Conservation (phyloP, 208 protist genomes). For the Crithidia thermophila region DNA sequence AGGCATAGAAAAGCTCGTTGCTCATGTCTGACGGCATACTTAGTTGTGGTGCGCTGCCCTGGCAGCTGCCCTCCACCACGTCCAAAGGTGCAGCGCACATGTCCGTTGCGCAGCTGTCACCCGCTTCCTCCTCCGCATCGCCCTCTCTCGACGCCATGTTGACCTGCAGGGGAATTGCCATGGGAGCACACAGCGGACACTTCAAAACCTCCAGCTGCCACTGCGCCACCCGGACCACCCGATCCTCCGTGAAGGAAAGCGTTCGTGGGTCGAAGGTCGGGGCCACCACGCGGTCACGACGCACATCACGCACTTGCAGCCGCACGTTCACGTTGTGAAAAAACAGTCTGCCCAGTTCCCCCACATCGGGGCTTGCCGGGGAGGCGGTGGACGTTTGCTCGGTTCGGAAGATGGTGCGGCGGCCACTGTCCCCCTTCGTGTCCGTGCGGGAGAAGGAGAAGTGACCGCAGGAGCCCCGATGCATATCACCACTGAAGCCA, state of each 20-base stretch:
- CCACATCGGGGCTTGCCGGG: constrained; percentile 4
- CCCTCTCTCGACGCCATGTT: background rate
- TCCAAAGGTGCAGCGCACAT: constrained; percentile 2
- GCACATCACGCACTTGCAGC: constrained; percentile 36
- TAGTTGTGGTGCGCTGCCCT: background rate
- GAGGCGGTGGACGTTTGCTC: background rate
- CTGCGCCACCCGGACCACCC: constrained; percentile 3
- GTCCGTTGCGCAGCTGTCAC: no score
- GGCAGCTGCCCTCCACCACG: constrained; percentile 20
- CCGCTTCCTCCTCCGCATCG: background rate
- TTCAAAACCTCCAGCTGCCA: constrained; percentile 52
- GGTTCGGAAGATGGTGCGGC: no score
- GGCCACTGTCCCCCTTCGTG: no score
- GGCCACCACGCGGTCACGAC: background rate
- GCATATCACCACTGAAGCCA: no score
- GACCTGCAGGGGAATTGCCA: constrained; percentile 17
- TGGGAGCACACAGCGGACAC: constrained; percentile 41
- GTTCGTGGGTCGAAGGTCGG: constrained; percentile 16
- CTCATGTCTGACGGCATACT: background rate
- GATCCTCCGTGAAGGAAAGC: background rate
- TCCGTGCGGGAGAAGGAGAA: no score
- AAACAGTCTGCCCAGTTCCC: constrained; percentile 60
- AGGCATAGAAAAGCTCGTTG: constrained; percentile 1
- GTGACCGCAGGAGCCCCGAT: no score
- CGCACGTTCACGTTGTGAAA: constrained; percentile 77